Conservation (phyloP, 2,329 filamentous ascomycete species). For the Monilinia aucupariae region DNA sequence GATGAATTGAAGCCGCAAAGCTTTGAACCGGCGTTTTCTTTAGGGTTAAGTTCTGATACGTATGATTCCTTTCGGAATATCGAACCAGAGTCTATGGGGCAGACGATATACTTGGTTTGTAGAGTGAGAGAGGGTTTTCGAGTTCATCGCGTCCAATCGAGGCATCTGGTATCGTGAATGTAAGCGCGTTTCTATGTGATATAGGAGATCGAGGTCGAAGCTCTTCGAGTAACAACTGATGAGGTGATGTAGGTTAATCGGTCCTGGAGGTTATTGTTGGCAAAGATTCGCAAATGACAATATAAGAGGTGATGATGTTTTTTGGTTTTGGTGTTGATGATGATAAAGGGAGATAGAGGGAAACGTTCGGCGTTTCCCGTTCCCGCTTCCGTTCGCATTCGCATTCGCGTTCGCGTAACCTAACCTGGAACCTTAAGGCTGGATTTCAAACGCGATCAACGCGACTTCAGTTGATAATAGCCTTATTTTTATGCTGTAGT, state of each 20-base stretch:
- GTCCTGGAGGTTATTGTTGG: conserved; percentile 4
- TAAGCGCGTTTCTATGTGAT: conserved; percentile 28
- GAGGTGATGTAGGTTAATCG: conserved; percentile 16
- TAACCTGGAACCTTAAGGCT: no score
- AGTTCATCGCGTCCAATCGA: conserved; percentile 15
- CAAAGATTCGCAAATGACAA: conserved; percentile 27
- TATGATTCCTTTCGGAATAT: conserved; percentile 65
- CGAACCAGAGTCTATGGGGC: conserved; percentile 72
- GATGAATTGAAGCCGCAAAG: conserved; percentile 65
- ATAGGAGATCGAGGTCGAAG: conserved; percentile 20
- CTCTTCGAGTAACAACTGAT: conserved; percentile 21
- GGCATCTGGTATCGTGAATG: conserved; percentile 24
- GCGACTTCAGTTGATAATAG: no score
- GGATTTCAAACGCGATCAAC: no score
- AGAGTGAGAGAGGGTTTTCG: conserved; percentile 43
- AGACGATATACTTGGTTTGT: conserved; percentile 63
- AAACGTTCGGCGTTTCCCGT: no score
- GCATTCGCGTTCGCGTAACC: background rate
- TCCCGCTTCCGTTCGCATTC: background rate
- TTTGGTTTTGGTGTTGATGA: background rate
- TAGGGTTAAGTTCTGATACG: conserved; percentile 97
- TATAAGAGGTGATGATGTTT: conserved; percentile 25
- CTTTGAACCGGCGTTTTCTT: conserved; percentile 65
- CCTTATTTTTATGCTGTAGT: no score
- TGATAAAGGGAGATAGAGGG: background rate